Conservation (phyloP, 495 filamentous ascomycete genomes). For the Aspergillus indologenus region DNA sequence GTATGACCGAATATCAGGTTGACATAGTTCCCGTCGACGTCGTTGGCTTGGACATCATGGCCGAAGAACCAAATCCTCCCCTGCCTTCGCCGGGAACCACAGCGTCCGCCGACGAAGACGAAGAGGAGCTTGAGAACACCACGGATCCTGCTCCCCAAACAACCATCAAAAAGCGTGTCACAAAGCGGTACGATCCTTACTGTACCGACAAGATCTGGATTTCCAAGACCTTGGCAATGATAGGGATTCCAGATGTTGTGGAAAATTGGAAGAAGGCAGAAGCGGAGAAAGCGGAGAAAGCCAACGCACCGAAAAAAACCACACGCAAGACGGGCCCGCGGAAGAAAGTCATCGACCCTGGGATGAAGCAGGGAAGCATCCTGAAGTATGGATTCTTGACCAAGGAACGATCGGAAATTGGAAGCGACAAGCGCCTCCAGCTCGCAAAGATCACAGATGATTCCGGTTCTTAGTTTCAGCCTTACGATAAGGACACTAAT, state of each 20-base stretch:
- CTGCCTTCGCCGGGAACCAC: conserved; percentile 40
- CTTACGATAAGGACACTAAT: neutral
- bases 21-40: conserved; percentile 73
- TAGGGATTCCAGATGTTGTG: conserved; percentile 69
- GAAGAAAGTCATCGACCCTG: conserved; percentile 43
- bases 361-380: conserved; percentile 46
- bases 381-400: conserved; percentile 46
- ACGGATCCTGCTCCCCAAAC: conserved; percentile 26
- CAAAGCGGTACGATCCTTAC: conserved; percentile 64
- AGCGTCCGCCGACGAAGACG: conserved; percentile 56
- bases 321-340: conserved; percentile 32
- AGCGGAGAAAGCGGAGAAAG: conserved; percentile 28
- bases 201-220: conserved; percentile 71
- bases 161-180: conserved; percentile 38
- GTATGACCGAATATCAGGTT: conserved; percentile 69
- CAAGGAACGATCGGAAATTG: conserved; percentile 37
- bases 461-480: neutral
- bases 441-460: conserved; percentile 30
- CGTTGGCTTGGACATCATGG: conserved; percentile 69
- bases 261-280: conserved; percentile 72
- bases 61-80: conserved; percentile 62
- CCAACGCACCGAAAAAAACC: conserved; percentile 27
- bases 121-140: conserved; percentile 41
- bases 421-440: conserved; percentile 30
- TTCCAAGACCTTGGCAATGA: conserved; percentile 63